phyloP scores from a whole-genome alignment of 2,329 filamentous ascomycete genomes.

The Fusarium sarcochroum region DNA sequence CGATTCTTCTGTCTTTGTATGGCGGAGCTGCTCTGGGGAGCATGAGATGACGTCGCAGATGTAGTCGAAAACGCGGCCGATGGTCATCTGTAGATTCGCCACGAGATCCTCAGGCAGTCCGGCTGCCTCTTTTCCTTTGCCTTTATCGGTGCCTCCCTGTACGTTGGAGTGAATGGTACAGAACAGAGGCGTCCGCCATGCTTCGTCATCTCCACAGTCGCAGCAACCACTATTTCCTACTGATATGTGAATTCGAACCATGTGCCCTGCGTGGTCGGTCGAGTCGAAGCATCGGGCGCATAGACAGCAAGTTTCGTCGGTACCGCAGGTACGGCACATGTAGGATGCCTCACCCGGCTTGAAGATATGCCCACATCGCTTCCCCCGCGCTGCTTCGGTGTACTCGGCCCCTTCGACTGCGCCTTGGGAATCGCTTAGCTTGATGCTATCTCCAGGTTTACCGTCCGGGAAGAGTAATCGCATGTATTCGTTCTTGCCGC shows the following conservation, averaged over 20 bases:
- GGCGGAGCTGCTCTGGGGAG: constrained; percentile 92
- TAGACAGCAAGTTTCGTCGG: constrained; percentile 94
- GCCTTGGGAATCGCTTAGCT: constrained; percentile 88
- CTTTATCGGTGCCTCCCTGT: constrained; percentile 65
- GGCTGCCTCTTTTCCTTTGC: constrained; percentile 72
- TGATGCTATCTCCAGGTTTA: constrained; percentile 75
- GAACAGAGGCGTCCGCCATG: constrained; percentile 88
- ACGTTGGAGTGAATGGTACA: constrained; percentile 91
- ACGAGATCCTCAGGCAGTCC: constrained; percentile 81
- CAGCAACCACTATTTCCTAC: constrained; percentile 95
- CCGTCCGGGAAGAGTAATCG: constrained; percentile 86
- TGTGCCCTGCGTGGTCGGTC: constrained; percentile 94
- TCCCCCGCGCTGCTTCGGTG: constrained; percentile 89
- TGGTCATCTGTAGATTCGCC: constrained; percentile 85
- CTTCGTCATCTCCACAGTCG: constrained; percentile 96
- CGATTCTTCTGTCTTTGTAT: constrained; percentile 85
- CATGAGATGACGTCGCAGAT: constrained; percentile 98
- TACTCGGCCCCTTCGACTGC: constrained; percentile 96
- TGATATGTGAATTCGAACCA: constrained; percentile 89
- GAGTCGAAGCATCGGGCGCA: constrained; percentile 96
- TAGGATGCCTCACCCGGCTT: constrained; percentile 94
- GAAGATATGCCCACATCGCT: constrained; percentile 97
- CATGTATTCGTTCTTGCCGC: constrained; percentile 80
- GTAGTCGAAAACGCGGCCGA: constrained; percentile 89
- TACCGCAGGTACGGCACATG: constrained; percentile 91